These are phyloP conservation scores for Rhodamnia rubescens DNA, from an alignment of 345 rosid species.

Conservation along the genomic window DNA sequence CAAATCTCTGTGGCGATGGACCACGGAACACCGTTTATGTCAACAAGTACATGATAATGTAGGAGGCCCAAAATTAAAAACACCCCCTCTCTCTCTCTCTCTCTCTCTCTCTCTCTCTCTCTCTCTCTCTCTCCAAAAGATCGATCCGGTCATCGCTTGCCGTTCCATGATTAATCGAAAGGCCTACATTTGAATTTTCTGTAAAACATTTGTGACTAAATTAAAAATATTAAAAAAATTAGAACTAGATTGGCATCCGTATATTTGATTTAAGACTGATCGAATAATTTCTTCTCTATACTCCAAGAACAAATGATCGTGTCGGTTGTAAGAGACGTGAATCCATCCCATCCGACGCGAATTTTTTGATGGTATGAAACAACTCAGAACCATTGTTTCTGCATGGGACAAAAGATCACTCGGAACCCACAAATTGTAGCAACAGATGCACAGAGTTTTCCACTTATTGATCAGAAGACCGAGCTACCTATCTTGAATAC, in stretches of 20 bases:
- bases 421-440: background rate
- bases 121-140: background rate
- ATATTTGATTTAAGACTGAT: background rate
- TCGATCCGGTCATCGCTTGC: background rate
- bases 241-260: too few relatives aligned
- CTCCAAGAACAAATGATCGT: too few relatives aligned
- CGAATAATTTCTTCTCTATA: background rate
- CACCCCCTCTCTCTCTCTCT: too few relatives aligned
- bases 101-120: background rate
- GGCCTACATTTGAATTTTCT: too few relatives aligned
- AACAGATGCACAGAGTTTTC: background rate
- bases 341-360: too few relatives aligned
- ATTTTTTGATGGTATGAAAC: too few relatives aligned
- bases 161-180: background rate
- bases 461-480: background rate
- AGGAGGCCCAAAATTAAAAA: background rate
- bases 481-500: background rate
- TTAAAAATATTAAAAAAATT: background rate
- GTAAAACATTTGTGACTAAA: accelerated
- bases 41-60: background rate
- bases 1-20: background rate
- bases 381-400: too few relatives aligned
- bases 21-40: background rate
- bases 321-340: too few relatives aligned
- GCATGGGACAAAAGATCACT: too few relatives aligned